Evolutionary conservation across 2,329 filamentous ascomycete genomes (phyloP).

Genomic region (Botryotinia narcissicola): DNA sequence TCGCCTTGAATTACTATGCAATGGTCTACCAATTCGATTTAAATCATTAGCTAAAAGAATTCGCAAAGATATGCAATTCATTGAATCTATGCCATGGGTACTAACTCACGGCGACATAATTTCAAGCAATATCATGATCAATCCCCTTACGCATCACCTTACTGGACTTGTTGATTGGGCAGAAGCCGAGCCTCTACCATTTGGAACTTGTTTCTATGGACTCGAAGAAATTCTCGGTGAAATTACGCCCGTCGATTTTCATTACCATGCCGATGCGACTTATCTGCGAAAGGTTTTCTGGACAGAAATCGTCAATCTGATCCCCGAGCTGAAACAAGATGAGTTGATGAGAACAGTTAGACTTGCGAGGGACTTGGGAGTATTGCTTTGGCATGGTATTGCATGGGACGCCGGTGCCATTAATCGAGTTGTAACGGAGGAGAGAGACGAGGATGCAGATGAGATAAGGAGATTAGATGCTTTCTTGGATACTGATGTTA

Average conservation of each 20-base stretch:
- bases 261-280: conserved; percentile 46
- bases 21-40: conserved; percentile 41
- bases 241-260: conserved; percentile 37
- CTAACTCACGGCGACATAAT: conserved; percentile 62
- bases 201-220: conserved; percentile 59
- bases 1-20: conserved; percentile 42
- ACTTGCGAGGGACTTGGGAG: conserved; percentile 51
- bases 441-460: conserved; percentile 46
- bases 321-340: conserved; percentile 35
- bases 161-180: conserved; percentile 62
- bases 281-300: conserved; percentile 51
- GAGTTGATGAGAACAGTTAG: conserved; percentile 40
- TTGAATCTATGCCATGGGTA: conserved; percentile 51
- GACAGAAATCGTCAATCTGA: conserved; percentile 41
- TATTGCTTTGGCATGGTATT: conserved; percentile 62
- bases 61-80: conserved; percentile 37
- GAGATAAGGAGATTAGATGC: conserved; percentile 53
- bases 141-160: conserved; percentile 44
- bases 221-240: conserved; percentile 58
- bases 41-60: conserved; percentile 26
- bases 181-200: conserved; percentile 59
- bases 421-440: conserved; percentile 54
- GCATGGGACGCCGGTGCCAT: conserved; percentile 61
- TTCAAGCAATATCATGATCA: conserved; percentile 55
- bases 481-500: conserved; percentile 27